A percentile compares a stretch with the other conserved stretches of the same genome.
Conservation (phyloP, 352 stramenopile genomes). For the Thalassiosira hispida region DNA sequence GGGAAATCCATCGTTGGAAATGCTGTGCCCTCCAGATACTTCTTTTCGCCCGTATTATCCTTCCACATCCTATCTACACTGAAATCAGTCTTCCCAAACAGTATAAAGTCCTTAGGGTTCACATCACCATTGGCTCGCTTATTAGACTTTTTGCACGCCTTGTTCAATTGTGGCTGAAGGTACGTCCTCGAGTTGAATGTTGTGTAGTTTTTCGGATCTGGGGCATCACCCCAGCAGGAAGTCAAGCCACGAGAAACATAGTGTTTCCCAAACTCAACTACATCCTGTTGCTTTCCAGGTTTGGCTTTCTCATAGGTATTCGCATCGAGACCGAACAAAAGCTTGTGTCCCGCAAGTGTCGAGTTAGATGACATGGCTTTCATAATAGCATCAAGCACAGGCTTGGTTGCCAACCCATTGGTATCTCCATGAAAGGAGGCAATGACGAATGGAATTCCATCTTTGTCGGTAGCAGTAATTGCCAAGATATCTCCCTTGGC, state of each 20-base stretch:
- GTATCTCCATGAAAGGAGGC: slow-evolving; percentile 87
- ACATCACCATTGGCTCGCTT: slow-evolving; percentile 83
- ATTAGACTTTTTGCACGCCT: slow-evolving; percentile 81
- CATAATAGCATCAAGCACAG: slow-evolving; percentile 75
- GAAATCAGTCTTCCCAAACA: slow-evolving; percentile 83
- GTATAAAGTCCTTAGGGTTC: slow-evolving; percentile 88
- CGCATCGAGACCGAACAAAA: slow-evolving; percentile 87
- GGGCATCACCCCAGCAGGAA: slow-evolving; percentile 80
- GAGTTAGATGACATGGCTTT: slow-evolving; percentile 60
- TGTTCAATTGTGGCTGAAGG: slow-evolving; percentile 87
- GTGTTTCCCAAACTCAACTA: slow-evolving; percentile 74
- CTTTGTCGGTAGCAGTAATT: slow-evolving; percentile 57
- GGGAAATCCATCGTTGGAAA: slow-evolving; percentile 86
- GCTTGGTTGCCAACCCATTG: slow-evolving; percentile 86
- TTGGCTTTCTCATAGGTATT: slow-evolving; percentile 86
- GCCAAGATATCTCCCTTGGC: slow-evolving; percentile 83
- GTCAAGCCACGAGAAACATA: slow-evolving; percentile 68
- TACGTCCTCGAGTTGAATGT: slow-evolving; percentile 87
- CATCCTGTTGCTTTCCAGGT: slow-evolving; percentile 79
- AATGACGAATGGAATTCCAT: slow-evolving; percentile 69
- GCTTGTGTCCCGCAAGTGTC: slow-evolving; percentile 37
- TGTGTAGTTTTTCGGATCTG: slow-evolving; percentile 80
- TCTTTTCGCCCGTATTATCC: slow-evolving; percentile 84
- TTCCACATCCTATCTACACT: slow-evolving; percentile 70
- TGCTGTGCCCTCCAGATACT: slow-evolving; percentile 84